These are phyloP conservation scores for Talaromyces marneffei DNA, from an alignment of 2,329 filamentous ascomycete species.

Conservation along the genomic window DNA sequence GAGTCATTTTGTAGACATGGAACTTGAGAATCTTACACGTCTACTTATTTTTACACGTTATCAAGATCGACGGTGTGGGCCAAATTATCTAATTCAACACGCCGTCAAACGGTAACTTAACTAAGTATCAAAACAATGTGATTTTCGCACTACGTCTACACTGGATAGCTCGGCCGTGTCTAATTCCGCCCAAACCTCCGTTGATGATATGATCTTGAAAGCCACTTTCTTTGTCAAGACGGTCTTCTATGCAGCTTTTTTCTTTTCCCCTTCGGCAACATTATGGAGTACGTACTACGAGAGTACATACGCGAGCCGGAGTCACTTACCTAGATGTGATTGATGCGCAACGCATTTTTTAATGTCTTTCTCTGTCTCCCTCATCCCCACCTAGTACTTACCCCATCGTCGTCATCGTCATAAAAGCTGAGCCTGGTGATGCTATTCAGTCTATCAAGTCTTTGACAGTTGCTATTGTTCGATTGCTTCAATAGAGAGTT, in stretches of 20 bases:
- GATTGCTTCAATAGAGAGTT: background rate
- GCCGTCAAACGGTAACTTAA: background rate
- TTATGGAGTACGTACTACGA: background rate
- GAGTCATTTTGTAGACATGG: background rate
- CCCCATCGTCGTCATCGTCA: background rate
- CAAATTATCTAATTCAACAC: background rate
- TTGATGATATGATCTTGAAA: slow-evolving; percentile 34
- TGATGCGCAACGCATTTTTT: background rate
- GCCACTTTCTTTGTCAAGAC: background rate
- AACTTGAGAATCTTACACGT: background rate
- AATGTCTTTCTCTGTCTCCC: background rate
- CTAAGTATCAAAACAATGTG: background rate
- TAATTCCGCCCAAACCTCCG: background rate
- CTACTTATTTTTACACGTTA: background rate
- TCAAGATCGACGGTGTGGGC: too few species aligned
- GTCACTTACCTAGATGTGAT: background rate
- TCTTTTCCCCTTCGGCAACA: background rate
- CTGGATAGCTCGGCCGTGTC: background rate
- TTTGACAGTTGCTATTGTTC: background rate
- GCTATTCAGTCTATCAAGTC: background rate
- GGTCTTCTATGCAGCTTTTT: background rate
- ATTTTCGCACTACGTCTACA: background rate
- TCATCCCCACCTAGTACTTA: background rate
- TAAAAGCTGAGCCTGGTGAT: background rate
- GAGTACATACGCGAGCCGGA: background rate